Evolutionary conservation across 768 basidiomycete species (phyloP).

Genomic region (Boletus rubropictus): DNA sequence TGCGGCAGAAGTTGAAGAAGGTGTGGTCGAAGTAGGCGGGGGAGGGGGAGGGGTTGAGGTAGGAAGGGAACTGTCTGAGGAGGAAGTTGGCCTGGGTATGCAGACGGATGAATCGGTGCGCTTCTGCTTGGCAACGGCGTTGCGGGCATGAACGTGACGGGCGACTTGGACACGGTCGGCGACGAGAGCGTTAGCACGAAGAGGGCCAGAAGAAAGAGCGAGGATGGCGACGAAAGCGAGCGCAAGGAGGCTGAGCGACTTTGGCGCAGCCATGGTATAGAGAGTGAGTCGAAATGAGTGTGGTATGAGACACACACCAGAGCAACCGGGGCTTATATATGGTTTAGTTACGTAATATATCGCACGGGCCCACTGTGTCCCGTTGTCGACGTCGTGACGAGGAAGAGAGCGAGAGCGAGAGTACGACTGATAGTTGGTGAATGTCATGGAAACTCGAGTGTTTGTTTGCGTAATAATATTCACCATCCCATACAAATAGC

Average conservation of each 20-base stretch:
- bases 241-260: slow-evolving; percentile 53
- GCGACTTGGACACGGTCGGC: slow-evolving; percentile 35
- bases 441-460: slow-evolving; percentile 40
- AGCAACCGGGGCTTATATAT: not conserved
- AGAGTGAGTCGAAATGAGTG: slow-evolving; percentile 7
- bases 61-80: not conserved
- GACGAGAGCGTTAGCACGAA: slow-evolving; percentile 50
- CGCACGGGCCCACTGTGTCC: slow-evolving; percentile 12
- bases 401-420: no score
- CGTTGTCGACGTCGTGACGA: not conserved
- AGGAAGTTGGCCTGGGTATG: slow-evolving; percentile 44
- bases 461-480: slow-evolving; percentile 27
- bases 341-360: slow-evolving; percentile 18
- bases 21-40: not conserved
- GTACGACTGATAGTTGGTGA: not conserved
- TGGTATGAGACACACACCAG: not conserved
- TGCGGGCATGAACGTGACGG: slow-evolving; percentile 44
- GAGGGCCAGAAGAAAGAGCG: slow-evolving; percentile 42
- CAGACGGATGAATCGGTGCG: slow-evolving; percentile 43
- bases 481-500: slow-evolving; percentile 33
- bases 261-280: slow-evolving; percentile 41
- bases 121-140: slow-evolving; percentile 47
- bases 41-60: slow-evolving; percentile 8
- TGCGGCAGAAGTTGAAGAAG: slow-evolving; percentile 9
- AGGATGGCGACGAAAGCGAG: slow-evolving; percentile 54